phyloP scores from a whole-genome alignment of 768 basidiomycete species.

The Lyophyllum decastes region DNA sequence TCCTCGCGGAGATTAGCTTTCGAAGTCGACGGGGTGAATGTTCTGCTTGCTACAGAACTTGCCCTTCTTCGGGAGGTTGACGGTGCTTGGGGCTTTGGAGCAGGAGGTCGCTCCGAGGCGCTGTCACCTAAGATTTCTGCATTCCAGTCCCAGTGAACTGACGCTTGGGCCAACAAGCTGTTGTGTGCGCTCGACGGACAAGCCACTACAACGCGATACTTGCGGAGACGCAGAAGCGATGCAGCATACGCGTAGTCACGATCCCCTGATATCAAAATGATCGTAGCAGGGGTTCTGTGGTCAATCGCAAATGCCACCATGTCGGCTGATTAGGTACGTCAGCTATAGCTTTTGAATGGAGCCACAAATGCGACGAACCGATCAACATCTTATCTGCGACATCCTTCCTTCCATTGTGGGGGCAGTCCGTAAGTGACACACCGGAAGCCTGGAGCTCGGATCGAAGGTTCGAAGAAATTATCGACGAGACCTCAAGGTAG shows the following conservation, averaged over 20 bases:
- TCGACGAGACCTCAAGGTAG: constrained; percentile 46
- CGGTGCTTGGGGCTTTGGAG: constrained; percentile 5
- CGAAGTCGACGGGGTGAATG: constrained; percentile 1
- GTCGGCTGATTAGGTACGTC: constrained; percentile 17
- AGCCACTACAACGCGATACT: constrained; percentile 39
- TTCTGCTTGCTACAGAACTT: not conserved
- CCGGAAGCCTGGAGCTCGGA: constrained; percentile 51
- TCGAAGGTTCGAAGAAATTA: constrained; percentile 31
- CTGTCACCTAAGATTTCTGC: constrained; percentile 33
- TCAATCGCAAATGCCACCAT: constrained; percentile 39
- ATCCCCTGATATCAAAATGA: constrained; percentile 50
- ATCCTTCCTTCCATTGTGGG: constrained; percentile 35
- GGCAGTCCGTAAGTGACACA: constrained; percentile 41
- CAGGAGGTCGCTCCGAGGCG: not conserved
- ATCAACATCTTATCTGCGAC: constrained; percentile 55
- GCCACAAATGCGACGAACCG: constrained; percentile 28
- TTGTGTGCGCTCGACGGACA: constrained; percentile 36
- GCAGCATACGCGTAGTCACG: constrained; percentile 45
- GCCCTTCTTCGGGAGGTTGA: constrained; percentile 7
- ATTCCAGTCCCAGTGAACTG: constrained; percentile 48
- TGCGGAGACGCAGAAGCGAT: constrained; percentile 39
- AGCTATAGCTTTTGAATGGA: not conserved
- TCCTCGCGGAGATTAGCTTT: constrained; percentile 6
- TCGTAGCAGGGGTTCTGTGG: constrained; percentile 42
- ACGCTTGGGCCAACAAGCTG: constrained; percentile 48